These are phyloP conservation scores for Carex parvula DNA, from an alignment of 176 grass and related monocot genomes.

Conservation along the genomic window DNA sequence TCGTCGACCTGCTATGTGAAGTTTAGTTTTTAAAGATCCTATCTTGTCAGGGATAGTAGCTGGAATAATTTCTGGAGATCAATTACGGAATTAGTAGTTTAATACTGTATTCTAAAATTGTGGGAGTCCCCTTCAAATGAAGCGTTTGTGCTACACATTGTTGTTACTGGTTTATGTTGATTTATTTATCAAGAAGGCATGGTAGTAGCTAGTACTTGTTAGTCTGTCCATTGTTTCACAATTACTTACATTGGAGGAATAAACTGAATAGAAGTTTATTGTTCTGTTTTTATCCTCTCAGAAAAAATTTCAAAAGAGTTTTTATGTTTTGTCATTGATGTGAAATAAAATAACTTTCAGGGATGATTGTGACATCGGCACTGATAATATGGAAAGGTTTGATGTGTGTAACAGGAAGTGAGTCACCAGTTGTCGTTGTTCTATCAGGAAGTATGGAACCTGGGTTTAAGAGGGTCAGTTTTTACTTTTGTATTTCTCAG, in stretches of 20 bases:
- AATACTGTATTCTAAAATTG: neutral
- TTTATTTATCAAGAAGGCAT: neutral
- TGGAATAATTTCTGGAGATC: neutral
- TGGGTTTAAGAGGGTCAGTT: constrained; percentile 67
- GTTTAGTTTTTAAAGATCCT: neutral
- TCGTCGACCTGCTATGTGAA: neutral
- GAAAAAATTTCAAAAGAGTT: neutral
- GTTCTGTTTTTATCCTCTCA: neutral
- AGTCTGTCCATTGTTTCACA: neutral
- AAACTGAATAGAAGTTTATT: neutral
- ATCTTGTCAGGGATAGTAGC: neutral
- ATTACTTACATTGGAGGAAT: neutral
- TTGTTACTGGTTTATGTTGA: neutral
- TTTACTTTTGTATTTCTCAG: neutral
- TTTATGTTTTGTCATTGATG: constrained; percentile 17
- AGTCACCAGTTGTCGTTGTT: constrained; percentile 70
- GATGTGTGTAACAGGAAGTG: constrained; percentile 53
- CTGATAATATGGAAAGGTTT: constrained; percentile 71
- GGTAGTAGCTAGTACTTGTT: neutral
- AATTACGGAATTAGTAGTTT: neutral
- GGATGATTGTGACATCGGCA: constrained; percentile 67
- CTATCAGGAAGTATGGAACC: constrained; percentile 75
- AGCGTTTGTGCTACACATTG: neutral
- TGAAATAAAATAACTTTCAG: constrained; percentile 21
- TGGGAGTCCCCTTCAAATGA: neutral